Conservation (phyloP, 768 basidiomycete species). For the Russula sp. region DNA sequence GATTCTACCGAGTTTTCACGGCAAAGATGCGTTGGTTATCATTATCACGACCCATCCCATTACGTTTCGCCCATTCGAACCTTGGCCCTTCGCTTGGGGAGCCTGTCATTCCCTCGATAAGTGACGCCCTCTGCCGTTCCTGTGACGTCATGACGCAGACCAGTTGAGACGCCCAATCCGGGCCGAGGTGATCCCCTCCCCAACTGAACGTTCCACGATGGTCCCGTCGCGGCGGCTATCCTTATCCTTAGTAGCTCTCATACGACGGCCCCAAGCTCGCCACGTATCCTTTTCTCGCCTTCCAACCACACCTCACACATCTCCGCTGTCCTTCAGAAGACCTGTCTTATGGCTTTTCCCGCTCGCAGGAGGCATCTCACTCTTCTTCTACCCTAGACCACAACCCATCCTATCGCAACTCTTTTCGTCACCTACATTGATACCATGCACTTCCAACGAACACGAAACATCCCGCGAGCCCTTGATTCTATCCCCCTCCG, state of each 20-base stretch:
- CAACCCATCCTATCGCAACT: slow-evolving; percentile 39
- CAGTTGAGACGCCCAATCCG: not conserved
- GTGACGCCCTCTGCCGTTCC: not conserved
- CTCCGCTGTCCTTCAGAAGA: slow-evolving; percentile 27
- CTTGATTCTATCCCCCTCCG: slow-evolving; percentile 62
- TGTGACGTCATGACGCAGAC: not conserved
- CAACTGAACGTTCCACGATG: slow-evolving; percentile 3
- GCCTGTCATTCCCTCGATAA: not conserved
- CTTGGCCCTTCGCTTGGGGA: too few relatives aligned
- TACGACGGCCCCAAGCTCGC: slow-evolving; percentile 17
- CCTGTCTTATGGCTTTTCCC: slow-evolving; percentile 48
- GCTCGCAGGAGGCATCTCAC: slow-evolving; percentile 43
- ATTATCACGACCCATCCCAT: not conserved
- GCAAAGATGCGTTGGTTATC: not conserved
- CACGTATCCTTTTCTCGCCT: slow-evolving; percentile 32
- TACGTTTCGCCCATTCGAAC: not conserved
- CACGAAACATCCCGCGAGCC: slow-evolving; percentile 21
- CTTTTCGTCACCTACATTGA: slow-evolving; percentile 44
- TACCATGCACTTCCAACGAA: slow-evolving; percentile 33
- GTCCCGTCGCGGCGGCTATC: slow-evolving; percentile 23
- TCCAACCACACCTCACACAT: slow-evolving; percentile 4
- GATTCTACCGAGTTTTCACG: not conserved
- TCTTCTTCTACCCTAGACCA: slow-evolving; percentile 42
- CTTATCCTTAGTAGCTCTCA: slow-evolving; percentile 17
- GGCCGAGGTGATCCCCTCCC: not conserved